Evolutionary conservation across 192 early-diverging fungal genomes (phyloP), one percentile per base, ranked within the genome.

Genomic region (Coemansia sp.): DNA sequence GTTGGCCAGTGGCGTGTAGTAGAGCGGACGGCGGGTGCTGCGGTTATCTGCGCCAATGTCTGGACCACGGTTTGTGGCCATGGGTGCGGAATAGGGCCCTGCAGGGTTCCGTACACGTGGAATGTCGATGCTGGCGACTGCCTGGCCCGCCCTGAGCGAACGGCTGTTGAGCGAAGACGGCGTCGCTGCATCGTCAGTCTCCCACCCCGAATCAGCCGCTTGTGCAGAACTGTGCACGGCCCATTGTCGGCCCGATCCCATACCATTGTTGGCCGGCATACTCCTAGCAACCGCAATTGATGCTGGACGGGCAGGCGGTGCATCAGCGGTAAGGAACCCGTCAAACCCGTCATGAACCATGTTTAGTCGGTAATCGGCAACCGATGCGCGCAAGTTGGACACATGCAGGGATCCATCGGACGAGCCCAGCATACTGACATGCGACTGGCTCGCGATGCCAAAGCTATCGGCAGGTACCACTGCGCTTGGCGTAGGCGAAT

Each of bases 131-230:
- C 55, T 58, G 7, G 65, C 62, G 2, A 73, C 52, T 10, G 23
- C 0, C 19, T 49, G 23, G 35, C 50, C 9, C 37, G 51, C 48
- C 15, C 2, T 24, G 10, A 54, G 25, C 53, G 24, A 32, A 4
- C 22, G 24, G 14, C 12, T 25, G 53, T 29, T 29, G 2, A 12
- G 25, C 24, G 24, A 55, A 15, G 29, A 55, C n/a, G 56, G 32
- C 56, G 19, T 27, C 0, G 56, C 17, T 4, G 69, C 59, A 23
- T 80, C 78, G 49, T 80, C 78, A 14, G 78, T 80, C 63, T 80
- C 78, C 78, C 78, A 80, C 17, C 78, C 78, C 8, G 78, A 80
- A 35, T 80, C 78, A 11, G 50, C 63, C 24, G 35, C 52, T 23
- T 32, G 55, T 38, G n/a, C 35, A 1, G 56, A 39, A 29, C 41